Evolutionary conservation across 2,329 filamentous ascomycete species (phyloP), one percentile per base, ranked within the genome.

Genomic region (Esteya vermicola): DNA sequence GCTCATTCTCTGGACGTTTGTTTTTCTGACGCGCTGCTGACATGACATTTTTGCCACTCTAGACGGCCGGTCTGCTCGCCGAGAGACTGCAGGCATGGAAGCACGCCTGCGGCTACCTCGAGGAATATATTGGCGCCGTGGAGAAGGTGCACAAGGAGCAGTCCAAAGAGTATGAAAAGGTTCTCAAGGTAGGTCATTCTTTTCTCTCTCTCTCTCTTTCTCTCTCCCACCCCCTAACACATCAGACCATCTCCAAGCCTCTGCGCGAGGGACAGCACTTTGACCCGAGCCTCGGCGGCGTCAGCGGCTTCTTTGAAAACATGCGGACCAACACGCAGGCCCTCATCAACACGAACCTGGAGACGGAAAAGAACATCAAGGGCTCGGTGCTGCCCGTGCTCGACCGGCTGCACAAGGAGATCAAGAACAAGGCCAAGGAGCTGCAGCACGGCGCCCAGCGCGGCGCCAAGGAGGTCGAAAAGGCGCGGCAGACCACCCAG

Each of bases 381-480:
- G 80, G 78, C 44, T 78, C 79, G 13, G 82, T 96, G 23, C 69
- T 94, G 18, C 91, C 89, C 28, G 79, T 89, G 47, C 79, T 98
- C 54, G 85, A 93, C 52, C 81, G 86, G 39, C 69, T 98, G 36
- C 88, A 96, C 65, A 80, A 85, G 57, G 91, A 96, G 59, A 91
- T 98, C 68, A 98, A 96, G 72, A 78, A 82, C 64, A 96, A 96
- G 67, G 71, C 75, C 47, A 96, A 96, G 67, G 88, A 95, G 61
- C 72, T 98, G 37, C 70, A 74, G 33, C 71, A 77, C 45, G 88
- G 89, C 9, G 85, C 83, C 19, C 73, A 78, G 45, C 94, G 93
- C 67, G 75, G 79, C 14, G 77, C 83, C 49, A 98, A 96, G 65
- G 77, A 85, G 38, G 86, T 98, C 19, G 85, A 94, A 46, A 95